Base-by-base conservation (phyloP, 73 alveolate species). In the Durusdinium trenchii region DNA sequence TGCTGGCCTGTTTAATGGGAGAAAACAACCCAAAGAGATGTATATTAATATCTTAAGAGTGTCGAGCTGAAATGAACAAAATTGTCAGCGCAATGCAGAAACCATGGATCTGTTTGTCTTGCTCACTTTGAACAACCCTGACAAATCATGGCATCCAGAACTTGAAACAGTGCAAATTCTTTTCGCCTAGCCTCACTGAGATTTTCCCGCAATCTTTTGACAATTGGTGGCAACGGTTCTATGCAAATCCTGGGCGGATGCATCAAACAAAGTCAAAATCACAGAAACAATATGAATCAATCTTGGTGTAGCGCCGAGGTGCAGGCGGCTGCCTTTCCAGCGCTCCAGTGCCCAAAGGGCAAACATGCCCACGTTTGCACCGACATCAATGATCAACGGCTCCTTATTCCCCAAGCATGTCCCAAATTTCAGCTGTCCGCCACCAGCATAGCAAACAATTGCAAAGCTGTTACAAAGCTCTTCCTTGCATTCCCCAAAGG, bases 311-410 rank as follows among this genome's bases (percentile, higher is more conserved):
- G 42, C 40, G 67, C 50, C 91, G n/a, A 35, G 73, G n/a, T 51
- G 26, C 96, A 89, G 73, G 26, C 43, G 85, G 62, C 86, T 42
- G 50, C 38, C 50, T 18, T 61, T 69, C 86, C 86, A 89, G 12
- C 86, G 86, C 43, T 42, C 10, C 61, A 67, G 52, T 5, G 96
- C 96, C 96, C 96, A 89, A 10, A 35, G 51, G 84, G 96, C 96
- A n/a, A 89, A 89, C 20, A 89, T 7, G 36, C 96, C 96, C 50
- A 89, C 86, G 69, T 89, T 89, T 69, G 96, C 96, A 52, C 96
- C 96, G 38, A 40, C 85, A 35, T 89, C 96, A 48, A 89, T 86
- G 26, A 89, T 35, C 86, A 89, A 48, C 38, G 96, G 71, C 69
- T 67, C 96, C 96, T 89, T 35, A 35, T 52, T 35, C 38, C 57